Evolutionary conservation across 2,329 filamentous ascomycete species (phyloP).

Genomic region (Sphaerulina musiva): DNA sequence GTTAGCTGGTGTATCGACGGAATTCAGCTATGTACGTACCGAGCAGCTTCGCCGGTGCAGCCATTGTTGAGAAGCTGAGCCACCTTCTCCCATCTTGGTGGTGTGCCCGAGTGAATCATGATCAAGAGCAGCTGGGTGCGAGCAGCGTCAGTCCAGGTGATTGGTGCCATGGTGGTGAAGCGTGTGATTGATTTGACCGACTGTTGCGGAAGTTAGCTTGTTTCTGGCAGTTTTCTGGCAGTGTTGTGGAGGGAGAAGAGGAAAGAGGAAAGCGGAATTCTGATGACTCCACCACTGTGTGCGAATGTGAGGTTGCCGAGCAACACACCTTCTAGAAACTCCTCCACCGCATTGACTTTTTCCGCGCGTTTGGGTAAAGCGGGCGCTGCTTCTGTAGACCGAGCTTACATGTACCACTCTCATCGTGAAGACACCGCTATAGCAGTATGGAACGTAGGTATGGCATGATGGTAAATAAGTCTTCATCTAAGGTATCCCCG

Average conservation of each 20-base stretch:
- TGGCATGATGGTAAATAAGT: no score
- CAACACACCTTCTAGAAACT: neutral
- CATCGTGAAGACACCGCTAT: no score
- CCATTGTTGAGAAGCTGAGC: neutral
- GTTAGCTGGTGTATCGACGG: neutral
- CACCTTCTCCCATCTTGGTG: slow-evolving; percentile 15
- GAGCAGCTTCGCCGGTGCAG: neutral
- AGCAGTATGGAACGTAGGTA: no score
- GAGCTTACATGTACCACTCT: no score
- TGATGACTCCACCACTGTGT: neutral
- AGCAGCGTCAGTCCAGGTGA: slow-evolving; percentile 2
- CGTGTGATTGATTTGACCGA: neutral
- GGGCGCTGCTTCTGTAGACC: no score
- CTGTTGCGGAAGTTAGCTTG: neutral
- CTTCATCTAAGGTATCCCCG: no score
- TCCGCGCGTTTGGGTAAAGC: no score
- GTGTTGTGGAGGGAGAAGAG: neutral
- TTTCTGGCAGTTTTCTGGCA: neutral
- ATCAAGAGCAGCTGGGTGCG: slow-evolving; percentile 1
- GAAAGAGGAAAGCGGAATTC: neutral
- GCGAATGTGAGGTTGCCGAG: neutral
- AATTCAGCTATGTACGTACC: neutral
- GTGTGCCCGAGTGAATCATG: slow-evolving; percentile 1
- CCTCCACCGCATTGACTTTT: neutral
- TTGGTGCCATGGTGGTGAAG: neutral